Conservation (phyloP, 1,284 basidiomycete species). For the Xerocomus alliaceus region DNA sequence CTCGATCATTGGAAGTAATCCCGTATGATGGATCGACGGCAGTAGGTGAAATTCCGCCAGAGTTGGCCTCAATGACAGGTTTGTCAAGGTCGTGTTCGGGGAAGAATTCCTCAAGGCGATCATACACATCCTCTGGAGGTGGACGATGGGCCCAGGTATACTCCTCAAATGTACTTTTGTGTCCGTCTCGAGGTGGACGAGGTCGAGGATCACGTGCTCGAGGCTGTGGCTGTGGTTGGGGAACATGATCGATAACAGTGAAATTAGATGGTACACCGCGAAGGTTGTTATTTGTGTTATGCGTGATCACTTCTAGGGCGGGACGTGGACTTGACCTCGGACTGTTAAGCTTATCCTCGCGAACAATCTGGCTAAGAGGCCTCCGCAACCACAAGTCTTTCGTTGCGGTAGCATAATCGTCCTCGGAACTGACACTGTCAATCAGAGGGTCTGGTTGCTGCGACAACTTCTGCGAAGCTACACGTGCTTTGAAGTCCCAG, state of each 20-base stretch:
- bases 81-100: conserved; percentile 96
- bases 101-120: conserved; percentile 94
- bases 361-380: conserved; percentile 38
- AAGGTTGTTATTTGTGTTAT: conserved; percentile 22
- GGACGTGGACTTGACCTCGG: conserved; percentile 35
- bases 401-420: conserved; percentile 42
- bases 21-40: conserved; percentile 60
- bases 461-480: conserved; percentile 24
- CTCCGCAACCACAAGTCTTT: conserved; percentile 41
- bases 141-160: conserved; percentile 88
- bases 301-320: conserved; percentile 41
- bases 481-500: conserved; percentile 36
- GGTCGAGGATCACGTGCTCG: conserved; percentile 29
- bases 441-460: conserved; percentile 27
- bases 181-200: conserved; percentile 40
- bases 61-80: conserved; percentile 87
- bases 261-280: conserved; percentile 28
- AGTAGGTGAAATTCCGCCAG: conserved; percentile 81
- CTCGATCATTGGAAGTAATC: conserved; percentile 45
- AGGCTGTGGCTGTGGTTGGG: conserved; percentile 29
- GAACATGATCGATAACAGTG: conserved; percentile 24
- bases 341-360: conserved; percentile 28
- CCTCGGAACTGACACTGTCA: conserved; percentile 33
- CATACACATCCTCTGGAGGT: conserved; percentile 91
- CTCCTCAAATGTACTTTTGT: conserved; percentile 66